A percentile compares a stretch with the other conserved stretches of the same genome.
Evolutionary conservation across 345 rosid species (phyloP).

Genomic region (Psidium friedrichsthalianum): DNA sequence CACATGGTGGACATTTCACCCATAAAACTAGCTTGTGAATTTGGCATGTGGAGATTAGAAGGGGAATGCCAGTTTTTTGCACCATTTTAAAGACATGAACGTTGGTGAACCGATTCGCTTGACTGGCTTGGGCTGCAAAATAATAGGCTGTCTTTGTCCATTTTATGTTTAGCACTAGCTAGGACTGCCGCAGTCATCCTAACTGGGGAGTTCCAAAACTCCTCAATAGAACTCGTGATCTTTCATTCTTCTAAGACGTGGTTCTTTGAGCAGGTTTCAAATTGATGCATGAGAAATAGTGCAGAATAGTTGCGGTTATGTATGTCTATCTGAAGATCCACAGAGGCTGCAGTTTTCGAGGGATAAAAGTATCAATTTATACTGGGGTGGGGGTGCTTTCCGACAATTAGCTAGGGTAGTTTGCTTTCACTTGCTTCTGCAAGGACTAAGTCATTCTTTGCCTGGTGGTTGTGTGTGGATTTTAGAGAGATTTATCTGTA

Average conservation of each 20-base stretch:
- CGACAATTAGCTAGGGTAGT: neutral
- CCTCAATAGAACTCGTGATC: neutral
- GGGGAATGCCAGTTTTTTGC: neutral
- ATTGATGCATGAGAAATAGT: neutral
- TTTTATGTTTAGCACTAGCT: neutral
- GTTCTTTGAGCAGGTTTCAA: neutral
- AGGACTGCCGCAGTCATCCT: neutral
- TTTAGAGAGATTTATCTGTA: neutral
- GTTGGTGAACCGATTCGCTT: neutral
- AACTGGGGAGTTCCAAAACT: neutral
- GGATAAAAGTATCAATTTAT: neutral
- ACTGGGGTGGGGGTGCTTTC: neutral
- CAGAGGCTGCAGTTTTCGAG: neutral
- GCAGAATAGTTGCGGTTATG: neutral
- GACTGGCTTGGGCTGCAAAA: neutral
- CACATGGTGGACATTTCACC: neutral
- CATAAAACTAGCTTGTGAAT: neutral
- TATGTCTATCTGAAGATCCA: neutral
- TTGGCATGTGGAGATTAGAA: neutral
- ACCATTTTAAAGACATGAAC: neutral
- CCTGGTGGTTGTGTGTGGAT: neutral
- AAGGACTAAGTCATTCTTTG: neutral
- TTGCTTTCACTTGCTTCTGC: neutral
- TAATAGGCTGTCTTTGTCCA: neutral
- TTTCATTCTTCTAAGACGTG: neutral